Base-by-base conservation (phyloP, 148 eudicot genomes). In the Nyssa sinensis region DNA sequence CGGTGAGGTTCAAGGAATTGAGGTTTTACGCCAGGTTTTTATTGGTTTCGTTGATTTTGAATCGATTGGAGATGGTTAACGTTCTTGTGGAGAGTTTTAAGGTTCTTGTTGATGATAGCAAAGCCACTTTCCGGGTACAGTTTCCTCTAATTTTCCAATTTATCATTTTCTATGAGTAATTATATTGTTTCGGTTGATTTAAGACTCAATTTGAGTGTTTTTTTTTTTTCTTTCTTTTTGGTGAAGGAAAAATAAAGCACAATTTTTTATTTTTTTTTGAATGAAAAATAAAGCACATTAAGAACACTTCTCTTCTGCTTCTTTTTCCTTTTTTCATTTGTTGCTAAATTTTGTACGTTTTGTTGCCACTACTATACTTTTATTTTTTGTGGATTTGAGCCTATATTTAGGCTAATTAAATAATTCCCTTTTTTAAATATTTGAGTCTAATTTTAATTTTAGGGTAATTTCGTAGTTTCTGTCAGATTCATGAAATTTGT, bases 11-110 rank as follows among this genome's bases (percentile, higher is more conserved):
- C 74, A 95, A 95, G 88, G 97, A 95, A 53, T 85, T 95, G 86
- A 93, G 99, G 87, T 95, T 93, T 78, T 95, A 78, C 59, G 97
- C 97, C 0, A 82, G 99, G 80, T 95, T 93, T 84, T 73, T 93
- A 83, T 57, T 93, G 78, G 99, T 95, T 49, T 75, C 93, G n/a
- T 76, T 95, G 86, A 71, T 93, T 34, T 78, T 95, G 87, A 84
- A 83, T 76, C 87, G 91, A 3, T 23, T 23, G 59, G 88, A 88
- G 68, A 88, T 84, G 83, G 94, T 89, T 73, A 37, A 71, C 2
- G 49, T 85, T n/a, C 90, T 94, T 28, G 82, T 85, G 69, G 94
- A 88, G 49, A 86, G 86, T 62, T 92, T 94, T 60, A 83, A 75
- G 79, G 88, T 67, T 16, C 83, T 90, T 25, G 91, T 95, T 74